Percentiles rank a stretch among this genome's conserved stretches.
These are phyloP conservation scores for Boletus rubroflammeus DNA, from an alignment of 768 basidiomycete genomes.

Conservation along the genomic window DNA sequence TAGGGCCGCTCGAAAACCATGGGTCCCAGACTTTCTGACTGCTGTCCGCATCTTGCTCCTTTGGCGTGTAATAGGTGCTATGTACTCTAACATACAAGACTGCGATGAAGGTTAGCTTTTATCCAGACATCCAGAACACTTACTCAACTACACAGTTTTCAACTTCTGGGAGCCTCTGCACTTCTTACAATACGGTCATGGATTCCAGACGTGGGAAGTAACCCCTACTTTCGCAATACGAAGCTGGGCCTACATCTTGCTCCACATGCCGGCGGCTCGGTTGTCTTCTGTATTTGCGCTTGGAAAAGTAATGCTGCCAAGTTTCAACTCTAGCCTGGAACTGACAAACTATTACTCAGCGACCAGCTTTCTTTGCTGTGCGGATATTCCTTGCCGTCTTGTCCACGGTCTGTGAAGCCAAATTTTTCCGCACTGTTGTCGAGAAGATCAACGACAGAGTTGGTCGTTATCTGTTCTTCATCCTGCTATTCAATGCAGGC, in stretches of 20 bases:
- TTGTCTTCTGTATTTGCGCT: slow-evolving; percentile 55
- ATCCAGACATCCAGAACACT: background rate
- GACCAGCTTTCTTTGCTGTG: slow-evolving; percentile 85
- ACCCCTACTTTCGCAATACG: slow-evolving; percentile 88
- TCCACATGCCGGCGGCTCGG: slow-evolving; percentile 70
- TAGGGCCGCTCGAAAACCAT: slow-evolving; percentile 73
- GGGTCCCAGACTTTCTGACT: slow-evolving; percentile 78
- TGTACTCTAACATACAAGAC: slow-evolving; percentile 94
- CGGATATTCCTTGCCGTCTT: slow-evolving; percentile 74
- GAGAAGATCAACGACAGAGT: slow-evolving; percentile 84
- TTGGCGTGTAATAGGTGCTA: slow-evolving; percentile 76
- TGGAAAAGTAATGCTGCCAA: slow-evolving; percentile 59
- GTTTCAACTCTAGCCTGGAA: background rate
- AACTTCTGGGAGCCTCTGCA: slow-evolving; percentile 99
- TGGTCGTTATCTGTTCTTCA: slow-evolving; percentile 91
- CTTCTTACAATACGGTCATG: slow-evolving; percentile 79
- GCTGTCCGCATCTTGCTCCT: slow-evolving; percentile 84
- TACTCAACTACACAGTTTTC: slow-evolving; percentile 59
- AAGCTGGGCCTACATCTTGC: slow-evolving; percentile 89
- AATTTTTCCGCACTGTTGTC: slow-evolving; percentile 76
- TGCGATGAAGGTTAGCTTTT: slow-evolving; percentile 84
- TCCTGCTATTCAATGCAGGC: slow-evolving; percentile 79
- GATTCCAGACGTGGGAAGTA: slow-evolving; percentile 98
- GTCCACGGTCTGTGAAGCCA: slow-evolving; percentile 74
- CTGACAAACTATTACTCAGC: slow-evolving; percentile 43